Evolutionary conservation across 148 eudicot genomes (phyloP), one percentile per base, ranked within the genome.

Genomic region (Camellia granthamiana): DNA sequence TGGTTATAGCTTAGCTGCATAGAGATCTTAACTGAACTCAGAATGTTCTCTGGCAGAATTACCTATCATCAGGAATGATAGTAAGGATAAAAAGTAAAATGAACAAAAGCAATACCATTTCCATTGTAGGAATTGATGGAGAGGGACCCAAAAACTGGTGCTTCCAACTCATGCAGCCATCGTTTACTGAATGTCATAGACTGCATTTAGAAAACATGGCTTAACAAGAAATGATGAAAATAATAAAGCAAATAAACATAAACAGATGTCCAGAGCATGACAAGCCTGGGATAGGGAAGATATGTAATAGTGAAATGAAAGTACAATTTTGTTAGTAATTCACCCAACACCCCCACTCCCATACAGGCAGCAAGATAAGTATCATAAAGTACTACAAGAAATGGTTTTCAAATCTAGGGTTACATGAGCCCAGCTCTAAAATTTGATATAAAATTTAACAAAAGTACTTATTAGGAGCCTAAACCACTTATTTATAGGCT

Each of bases 101-200:
- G 9, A 63, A 49, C 23, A 54, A 64, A 64, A 16, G n/a, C 52
- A 64, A 38, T 80, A 87, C 90, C 87, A 82, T 90, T 88, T 77
- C 97, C 91, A 46, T 68, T 76, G 30, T 64, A 15, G 21, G 67
- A 79, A 85, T 85, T 81, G 79, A 92, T 58, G 41, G 91, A 86
- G 78, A 93, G 91, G 75, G 98, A 95, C 44, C 91, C 99, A 76
- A 95, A 95, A 69, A 93, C 76, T 23, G 99, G 99, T 71, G 92
- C 90, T 83, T 84, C 87, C 79, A 95, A 76, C 47, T 95, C 92
- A 81, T 82, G 86, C 77, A 82, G 71, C 99, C 99, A 95, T 59
- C 87, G 72, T 19, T 71, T 83, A 77, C 85, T 83, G 78, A 89
- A 92, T 56, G 86, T 83, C 21, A 73, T 68, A 76, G 54, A 82